Evolutionary conservation across 352 stramenopile species (phyloP), one percentile per base, ranked within the genome.

Genomic region (Globisporangium nunn): DNA sequence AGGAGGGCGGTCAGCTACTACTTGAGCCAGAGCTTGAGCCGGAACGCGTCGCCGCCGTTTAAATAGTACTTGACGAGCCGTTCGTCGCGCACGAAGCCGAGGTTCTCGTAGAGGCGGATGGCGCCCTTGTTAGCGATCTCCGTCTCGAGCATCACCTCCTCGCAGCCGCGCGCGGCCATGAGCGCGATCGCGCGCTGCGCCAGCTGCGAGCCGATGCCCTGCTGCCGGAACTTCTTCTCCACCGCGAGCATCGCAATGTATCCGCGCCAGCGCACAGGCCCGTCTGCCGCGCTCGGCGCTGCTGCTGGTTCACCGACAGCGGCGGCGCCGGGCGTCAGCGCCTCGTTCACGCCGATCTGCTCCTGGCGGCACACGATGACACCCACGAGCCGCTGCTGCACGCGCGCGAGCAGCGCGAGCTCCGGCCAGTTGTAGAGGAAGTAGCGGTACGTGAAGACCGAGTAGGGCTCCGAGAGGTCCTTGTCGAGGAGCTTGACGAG

Each of bases 241-340:
- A 98, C 93, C 1, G 91, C 90, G 52, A 98, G 72, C 93, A 98
- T 98, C 35, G 92, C 93, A 59, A 98, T 98, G 72, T 98, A 98
- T 1, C 93, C 93, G 30, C 85, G 75, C 71, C 82, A 91, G 29
- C 65, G 71, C 55, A 63, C 63, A n/a, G 56, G 48, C 39, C 46
- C 31, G 11, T 49, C 18, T 1, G 45, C 30, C 12, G 37, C 11
- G 2, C 8, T 4, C 8, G 35, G 8, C 37, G 3, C 37, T 17
- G 37, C 37, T 41, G 8, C 35, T 2, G 35, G 8, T 11, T 4
- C 6, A 2, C 14, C 35, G 41, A 14, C 37, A 31, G 18, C 8
- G 10, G 56, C 52, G 17, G 51, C 51, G 17, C 51, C 48, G 33
- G 54, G 35, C 40, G 14, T 64, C 43, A 64, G 72, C 51, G 79